Evolutionary conservation across 73 alveolate species (phyloP).

Genomic region (Tetrahymena elliotti): DNA sequence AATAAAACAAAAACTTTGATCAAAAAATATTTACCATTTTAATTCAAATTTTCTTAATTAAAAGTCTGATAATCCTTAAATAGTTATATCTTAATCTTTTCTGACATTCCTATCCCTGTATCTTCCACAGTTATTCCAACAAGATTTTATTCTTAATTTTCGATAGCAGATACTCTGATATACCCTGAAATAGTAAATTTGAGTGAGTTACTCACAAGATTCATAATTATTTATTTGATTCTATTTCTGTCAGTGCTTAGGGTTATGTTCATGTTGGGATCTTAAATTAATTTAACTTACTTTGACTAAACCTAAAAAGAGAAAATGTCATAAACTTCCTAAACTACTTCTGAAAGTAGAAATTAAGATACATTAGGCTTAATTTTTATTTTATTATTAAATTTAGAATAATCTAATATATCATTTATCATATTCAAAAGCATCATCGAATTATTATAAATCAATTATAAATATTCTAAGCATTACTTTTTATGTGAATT

Average conservation of each 20-base stretch:
- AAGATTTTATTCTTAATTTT: not conserved
- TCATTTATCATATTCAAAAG: not conserved
- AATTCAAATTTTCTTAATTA: not conserved
- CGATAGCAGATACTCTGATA: not conserved
- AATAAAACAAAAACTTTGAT: not conserved
- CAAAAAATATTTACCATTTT: not conserved
- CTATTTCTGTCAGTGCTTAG: not conserved
- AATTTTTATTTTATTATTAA: not conserved
- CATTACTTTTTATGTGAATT: not conserved
- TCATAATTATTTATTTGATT: not conserved
- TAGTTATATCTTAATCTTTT: not conserved
- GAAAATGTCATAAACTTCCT: not conserved
- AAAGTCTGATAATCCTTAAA: not conserved
- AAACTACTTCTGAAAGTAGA: not conserved
- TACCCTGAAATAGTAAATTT: not conserved
- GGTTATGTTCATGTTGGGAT: not conserved
- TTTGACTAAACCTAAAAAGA: not conserved
- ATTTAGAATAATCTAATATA: not conserved
- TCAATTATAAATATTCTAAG: not conserved
- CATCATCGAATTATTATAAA: not conserved
- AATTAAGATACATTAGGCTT: not conserved
- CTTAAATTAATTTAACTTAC: not conserved
- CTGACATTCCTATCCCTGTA: not conserved
- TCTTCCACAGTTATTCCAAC: not conserved
- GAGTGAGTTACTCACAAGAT: not conserved